Evolutionary conservation across 129 eudicot genomes (phyloP).

Genomic region (Flaveria sonorensis): DNA sequence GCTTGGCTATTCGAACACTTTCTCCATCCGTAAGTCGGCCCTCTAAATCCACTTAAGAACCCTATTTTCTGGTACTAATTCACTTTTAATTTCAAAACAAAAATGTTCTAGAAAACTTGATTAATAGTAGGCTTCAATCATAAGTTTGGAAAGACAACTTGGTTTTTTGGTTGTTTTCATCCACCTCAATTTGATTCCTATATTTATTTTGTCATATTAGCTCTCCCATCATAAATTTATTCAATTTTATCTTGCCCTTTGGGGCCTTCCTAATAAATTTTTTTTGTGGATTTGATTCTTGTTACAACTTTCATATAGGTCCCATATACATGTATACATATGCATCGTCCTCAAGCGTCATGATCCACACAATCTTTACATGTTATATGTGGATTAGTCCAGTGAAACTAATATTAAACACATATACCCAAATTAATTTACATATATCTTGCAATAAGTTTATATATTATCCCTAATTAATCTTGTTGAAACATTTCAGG

Average conservation of each 20-base stretch:
- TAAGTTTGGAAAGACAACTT: conserved; percentile 37
- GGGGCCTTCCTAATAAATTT: conserved; percentile 40
- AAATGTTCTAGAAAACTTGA: conserved; percentile 8
- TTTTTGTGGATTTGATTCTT: conserved; percentile 63
- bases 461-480: background rate
- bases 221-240: conserved; percentile 35
- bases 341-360: conserved; percentile 28
- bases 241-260: conserved; percentile 33
- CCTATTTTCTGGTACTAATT: background rate
- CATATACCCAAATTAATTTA: background rate
- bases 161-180: conserved; percentile 47
- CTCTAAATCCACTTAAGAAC: background rate
- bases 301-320: conserved; percentile 48
- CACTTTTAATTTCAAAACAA: background rate
- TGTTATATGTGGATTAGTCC: conserved; percentile 30
- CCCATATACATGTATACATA: conserved; percentile 41
- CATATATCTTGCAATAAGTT: background rate
- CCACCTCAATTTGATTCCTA: conserved; percentile 48
- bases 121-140: conserved; percentile 35
- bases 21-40: conserved; percentile 77
- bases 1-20: conserved; percentile 99
- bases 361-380: conserved; percentile 41
- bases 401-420: background rate
- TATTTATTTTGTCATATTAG: conserved; percentile 44
- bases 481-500: conserved; percentile 50